Percentiles rank a stretch among this genome's conserved stretches.
Conservation (phyloP, 768 basidiomycete genomes). For the Russula abietina region DNA sequence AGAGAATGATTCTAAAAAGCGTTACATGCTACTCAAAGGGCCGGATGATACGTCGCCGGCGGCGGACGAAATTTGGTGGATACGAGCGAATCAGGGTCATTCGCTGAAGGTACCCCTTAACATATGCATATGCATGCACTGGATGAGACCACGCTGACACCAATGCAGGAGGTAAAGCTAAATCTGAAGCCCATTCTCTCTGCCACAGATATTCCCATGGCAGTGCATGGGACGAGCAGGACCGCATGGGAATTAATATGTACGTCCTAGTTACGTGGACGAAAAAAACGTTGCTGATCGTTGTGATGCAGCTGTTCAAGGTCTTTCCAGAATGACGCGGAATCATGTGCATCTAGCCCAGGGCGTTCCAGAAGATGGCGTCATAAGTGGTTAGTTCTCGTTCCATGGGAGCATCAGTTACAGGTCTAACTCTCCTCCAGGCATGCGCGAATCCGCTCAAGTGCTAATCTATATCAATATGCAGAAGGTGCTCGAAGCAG, state of each 20-base stretch:
- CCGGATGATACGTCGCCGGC: conserved; percentile 32
- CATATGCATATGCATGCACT: neutral
- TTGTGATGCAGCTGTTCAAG: conserved; percentile 48
- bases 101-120: conserved; percentile 56
- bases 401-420: neutral
- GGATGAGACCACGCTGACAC: neutral
- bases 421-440: conserved; percentile 35
- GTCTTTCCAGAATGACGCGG: conserved; percentile 77
- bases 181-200: conserved; percentile 56
- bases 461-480: conserved; percentile 81
- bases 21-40: conserved; percentile 53
- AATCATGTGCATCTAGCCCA: conserved; percentile 94
- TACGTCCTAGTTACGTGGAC: conserved; percentile 30
- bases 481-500: conserved; percentile 58
- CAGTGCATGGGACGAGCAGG: conserved; percentile 75
- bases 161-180: conserved; percentile 56
- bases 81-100: conserved; percentile 88
- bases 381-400: conserved; percentile 62
- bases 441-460: conserved; percentile 74
- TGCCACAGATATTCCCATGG: conserved; percentile 62
- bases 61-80: conserved; percentile 61
- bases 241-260: conserved; percentile 69
- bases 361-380: conserved; percentile 55
- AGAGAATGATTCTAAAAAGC: conserved; percentile 55
- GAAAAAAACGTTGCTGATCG: neutral